These are phyloP conservation scores for Diaporthe ampelina DNA, from an alignment of 2,329 filamentous ascomycete genomes.

Conservation along the genomic window DNA sequence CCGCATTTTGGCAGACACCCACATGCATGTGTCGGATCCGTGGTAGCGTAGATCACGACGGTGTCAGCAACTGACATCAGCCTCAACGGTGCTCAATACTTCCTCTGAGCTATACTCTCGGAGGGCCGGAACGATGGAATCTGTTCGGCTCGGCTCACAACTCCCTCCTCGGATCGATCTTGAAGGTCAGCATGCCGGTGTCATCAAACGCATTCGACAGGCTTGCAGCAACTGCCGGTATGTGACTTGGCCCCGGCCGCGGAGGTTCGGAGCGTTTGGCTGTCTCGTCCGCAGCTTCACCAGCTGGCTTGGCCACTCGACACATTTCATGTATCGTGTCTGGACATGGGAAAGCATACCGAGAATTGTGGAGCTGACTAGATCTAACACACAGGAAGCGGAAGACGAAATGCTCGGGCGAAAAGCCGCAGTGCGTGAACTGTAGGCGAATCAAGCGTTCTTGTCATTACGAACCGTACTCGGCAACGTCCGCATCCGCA, in stretches of 20 bases:
- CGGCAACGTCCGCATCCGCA: background rate
- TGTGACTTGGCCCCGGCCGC: background rate
- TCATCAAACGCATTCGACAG: constrained; percentile 20
- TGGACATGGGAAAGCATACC: background rate
- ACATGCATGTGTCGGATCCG: background rate
- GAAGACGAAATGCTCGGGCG: constrained; percentile 15
- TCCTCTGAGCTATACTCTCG: background rate
- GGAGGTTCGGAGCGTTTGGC: background rate
- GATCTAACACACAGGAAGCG: background rate
- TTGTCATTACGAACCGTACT: constrained; percentile 7
- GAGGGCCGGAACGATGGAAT: background rate
- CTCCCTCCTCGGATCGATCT: background rate
- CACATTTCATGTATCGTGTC: too few relatives aligned
- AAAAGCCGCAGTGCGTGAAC: constrained; percentile 10
- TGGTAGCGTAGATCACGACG: background rate
- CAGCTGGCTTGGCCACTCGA: background rate
- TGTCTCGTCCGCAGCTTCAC: background rate
- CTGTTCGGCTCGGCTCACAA: background rate
- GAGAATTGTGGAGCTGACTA: background rate
- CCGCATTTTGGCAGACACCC: background rate
- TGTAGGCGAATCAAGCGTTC: constrained; percentile 20
- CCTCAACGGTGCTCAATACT: background rate
- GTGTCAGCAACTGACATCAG: background rate
- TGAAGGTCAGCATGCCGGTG: background rate
- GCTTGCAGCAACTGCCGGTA: constrained; percentile 23